These are phyloP conservation scores for Excoecaria agallocha DNA, from an alignment of 345 rosid species.

Conservation along the genomic window DNA sequence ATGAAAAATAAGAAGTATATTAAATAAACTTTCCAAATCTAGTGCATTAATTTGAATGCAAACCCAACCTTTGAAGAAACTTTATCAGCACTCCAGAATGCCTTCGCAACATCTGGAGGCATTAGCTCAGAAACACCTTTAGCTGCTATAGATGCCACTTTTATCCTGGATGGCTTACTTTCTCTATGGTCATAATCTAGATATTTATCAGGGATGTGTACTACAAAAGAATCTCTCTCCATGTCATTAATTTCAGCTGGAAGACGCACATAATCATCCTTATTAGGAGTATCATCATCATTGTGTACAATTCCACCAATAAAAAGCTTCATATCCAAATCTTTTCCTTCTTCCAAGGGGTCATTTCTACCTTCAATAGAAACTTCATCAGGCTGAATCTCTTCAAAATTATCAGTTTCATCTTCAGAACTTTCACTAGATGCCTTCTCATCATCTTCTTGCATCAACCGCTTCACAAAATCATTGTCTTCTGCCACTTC, in stretches of 20 bases:
- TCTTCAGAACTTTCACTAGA: slow-evolving; percentile 55
- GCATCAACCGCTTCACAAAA: slow-evolving; percentile 55
- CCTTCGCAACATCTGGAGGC: slow-evolving; percentile 89
- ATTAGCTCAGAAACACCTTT: slow-evolving; percentile 83
- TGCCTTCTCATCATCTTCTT: slow-evolving; percentile 49
- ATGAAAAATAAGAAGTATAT: background rate
- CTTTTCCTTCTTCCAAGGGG: slow-evolving; percentile 50
- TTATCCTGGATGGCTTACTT: slow-evolving; percentile 49
- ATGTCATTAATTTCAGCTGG: slow-evolving; percentile 64
- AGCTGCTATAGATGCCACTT: slow-evolving; percentile 74
- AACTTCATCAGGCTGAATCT: slow-evolving; percentile 51
- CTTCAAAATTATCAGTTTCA: slow-evolving; percentile 55
- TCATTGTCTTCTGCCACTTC: slow-evolving; percentile 56
- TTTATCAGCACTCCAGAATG: slow-evolving; percentile 70
- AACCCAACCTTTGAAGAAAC: slow-evolving; percentile 74
- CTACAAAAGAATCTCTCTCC: slow-evolving; percentile 73
- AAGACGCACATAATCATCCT: slow-evolving; percentile 70
- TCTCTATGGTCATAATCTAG: slow-evolving; percentile 44
- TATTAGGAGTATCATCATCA: slow-evolving; percentile 52
- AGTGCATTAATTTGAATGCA: slow-evolving; percentile 1
- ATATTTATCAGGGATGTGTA: slow-evolving; percentile 60
- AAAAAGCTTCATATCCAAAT: slow-evolving; percentile 67
- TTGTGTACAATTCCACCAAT: slow-evolving; percentile 87
- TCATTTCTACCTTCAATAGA: slow-evolving; percentile 39
- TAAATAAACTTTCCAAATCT: slow-evolving; percentile 14